Conservation (phyloP, 208 protist species). For the Trypanosoma platydactyli region DNA sequence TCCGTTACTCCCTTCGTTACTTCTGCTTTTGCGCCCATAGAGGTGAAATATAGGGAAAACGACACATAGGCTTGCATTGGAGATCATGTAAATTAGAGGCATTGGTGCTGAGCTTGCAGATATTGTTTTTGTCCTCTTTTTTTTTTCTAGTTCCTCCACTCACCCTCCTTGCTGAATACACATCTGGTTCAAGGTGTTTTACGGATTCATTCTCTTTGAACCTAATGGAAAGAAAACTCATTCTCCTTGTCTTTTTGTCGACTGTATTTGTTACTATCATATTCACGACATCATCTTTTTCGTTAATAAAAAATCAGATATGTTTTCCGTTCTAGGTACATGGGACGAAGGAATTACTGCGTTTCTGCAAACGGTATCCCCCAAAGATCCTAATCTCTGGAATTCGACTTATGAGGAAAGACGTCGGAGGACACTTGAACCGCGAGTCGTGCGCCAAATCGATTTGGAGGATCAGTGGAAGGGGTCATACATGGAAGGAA, state of each 20-base stretch:
- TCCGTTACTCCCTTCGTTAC: not conserved
- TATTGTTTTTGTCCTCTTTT: too few relatives aligned
- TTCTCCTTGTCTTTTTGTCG: conserved; percentile 4
- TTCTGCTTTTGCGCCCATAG: too few relatives aligned
- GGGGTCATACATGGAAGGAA: conserved; percentile 32
- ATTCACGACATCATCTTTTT: not conserved
- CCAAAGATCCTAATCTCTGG: conserved; percentile 26
- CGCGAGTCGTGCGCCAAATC: conserved; percentile 43
- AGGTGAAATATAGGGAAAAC: too few relatives aligned
- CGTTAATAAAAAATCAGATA: not conserved
- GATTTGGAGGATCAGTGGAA: conserved; percentile 44
- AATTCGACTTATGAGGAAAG: conserved; percentile 39
- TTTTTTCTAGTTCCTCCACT: not conserved
- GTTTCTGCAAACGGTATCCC: conserved; percentile 22
- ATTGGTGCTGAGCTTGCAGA: too few relatives aligned
- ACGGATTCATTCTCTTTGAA: too few relatives aligned
- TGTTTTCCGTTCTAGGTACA: conserved; percentile 29
- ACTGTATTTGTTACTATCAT: not conserved
- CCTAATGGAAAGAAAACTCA: not conserved
- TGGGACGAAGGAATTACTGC: conserved; percentile 34
- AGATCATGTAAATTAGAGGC: too few relatives aligned
- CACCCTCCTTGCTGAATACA: not conserved
- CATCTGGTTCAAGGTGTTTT: too few relatives aligned
- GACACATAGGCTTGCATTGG: too few relatives aligned
- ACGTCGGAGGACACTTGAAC: conserved; percentile 34